Conservation (phyloP, 495 filamentous ascomycete genomes). For the Lentithecium fluviatile region DNA sequence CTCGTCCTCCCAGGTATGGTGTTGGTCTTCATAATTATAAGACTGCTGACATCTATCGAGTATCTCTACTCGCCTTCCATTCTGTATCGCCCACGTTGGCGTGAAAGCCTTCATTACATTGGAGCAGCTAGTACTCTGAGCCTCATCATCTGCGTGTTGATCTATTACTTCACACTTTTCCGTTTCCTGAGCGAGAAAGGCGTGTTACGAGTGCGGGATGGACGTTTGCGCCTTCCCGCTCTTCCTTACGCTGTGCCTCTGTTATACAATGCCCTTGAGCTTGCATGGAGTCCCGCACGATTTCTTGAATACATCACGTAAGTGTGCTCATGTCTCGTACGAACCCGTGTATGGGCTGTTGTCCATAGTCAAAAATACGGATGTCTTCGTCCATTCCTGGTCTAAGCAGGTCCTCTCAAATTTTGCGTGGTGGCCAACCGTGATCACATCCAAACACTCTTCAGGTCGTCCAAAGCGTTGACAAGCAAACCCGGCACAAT, state of each 20-base stretch:
- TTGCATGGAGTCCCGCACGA: not conserved
- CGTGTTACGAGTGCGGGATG: not conserved
- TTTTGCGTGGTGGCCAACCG: not conserved
- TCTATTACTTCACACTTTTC: not conserved
- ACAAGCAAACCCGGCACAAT: not conserved
- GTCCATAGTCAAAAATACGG: not conserved
- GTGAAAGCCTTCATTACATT: too few relatives aligned
- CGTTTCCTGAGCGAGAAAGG: not conserved
- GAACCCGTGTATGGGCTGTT: not conserved
- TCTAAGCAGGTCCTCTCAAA: not conserved
- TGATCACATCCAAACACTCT: not conserved
- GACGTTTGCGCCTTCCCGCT: not conserved
- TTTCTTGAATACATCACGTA: not conserved
- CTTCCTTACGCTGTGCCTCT: not conserved
- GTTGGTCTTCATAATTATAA: too few relatives aligned
- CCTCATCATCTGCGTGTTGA: not conserved
- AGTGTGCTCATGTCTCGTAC: not conserved
- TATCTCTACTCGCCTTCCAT: too few relatives aligned
- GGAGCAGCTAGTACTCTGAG: too few relatives aligned
- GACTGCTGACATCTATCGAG: too few relatives aligned
- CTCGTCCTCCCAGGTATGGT: too few relatives aligned
- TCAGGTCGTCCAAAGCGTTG: not conserved
- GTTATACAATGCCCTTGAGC: not conserved
- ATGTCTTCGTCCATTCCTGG: not conserved
- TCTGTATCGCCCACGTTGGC: too few relatives aligned